Conservation (phyloP, 371 early-diverging fungal species). For the Phascolomyces articulosus region DNA sequence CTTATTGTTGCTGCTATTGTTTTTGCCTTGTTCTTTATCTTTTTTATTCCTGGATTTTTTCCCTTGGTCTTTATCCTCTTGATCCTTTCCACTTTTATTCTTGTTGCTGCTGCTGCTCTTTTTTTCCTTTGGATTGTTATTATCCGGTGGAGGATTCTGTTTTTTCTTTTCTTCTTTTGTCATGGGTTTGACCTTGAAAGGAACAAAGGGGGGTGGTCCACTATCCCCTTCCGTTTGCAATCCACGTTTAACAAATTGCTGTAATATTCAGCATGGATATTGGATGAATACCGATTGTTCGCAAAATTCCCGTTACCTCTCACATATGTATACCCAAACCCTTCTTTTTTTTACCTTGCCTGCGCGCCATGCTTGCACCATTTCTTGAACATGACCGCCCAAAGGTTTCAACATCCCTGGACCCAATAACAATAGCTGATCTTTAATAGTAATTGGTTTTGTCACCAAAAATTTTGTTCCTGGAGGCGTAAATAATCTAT, state of each 20-base stretch:
- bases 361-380: conserved; percentile 50
- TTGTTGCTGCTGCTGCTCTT: conserved; percentile 1
- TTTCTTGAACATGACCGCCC: conserved; percentile 47
- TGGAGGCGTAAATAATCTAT: conserved; percentile 47
- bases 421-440: conserved; percentile 34
- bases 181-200: conserved; percentile 34
- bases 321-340: not conserved
- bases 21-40: conserved; percentile 1
- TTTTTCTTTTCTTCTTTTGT: conserved; percentile 1
- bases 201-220: conserved; percentile 48
- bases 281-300: not conserved
- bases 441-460: conserved; percentile 34
- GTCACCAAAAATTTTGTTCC: conserved; percentile 44
- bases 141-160: not conserved
- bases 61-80: not conserved
- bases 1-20: not conserved
- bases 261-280: not conserved
- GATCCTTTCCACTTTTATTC: no score
- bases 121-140: not conserved
- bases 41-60: conserved; percentile 3
- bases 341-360: conserved; percentile 34
- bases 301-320: no score
- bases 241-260: conserved; percentile 44
- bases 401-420: conserved; percentile 37
- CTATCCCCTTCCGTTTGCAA: conserved; percentile 16